phyloP scores from a whole-genome alignment of 179 eudicot species.

The Beta macrorhiza region DNA sequence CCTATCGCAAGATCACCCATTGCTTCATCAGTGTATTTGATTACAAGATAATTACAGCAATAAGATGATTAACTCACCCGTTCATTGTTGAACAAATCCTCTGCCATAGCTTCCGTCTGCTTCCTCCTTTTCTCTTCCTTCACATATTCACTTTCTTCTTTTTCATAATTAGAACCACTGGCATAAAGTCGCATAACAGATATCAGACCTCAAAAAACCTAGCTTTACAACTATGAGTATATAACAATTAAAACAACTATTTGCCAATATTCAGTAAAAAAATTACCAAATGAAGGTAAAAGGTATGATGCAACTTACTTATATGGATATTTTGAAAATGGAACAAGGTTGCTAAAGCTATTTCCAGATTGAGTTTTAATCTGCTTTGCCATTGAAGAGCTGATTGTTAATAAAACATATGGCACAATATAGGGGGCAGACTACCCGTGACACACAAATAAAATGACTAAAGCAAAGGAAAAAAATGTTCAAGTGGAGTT shows the following conservation, averaged over 20 bases:
- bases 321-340: conserved; percentile 77
- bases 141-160: conserved; percentile 57
- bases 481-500: not conserved
- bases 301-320: conserved; percentile 44
- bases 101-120: conserved; percentile 89
- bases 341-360: conserved; percentile 72
- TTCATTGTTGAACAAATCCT: conserved; percentile 76
- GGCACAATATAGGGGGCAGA: not conserved
- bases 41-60: not conserved
- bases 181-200: conserved; percentile 21
- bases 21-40: not conserved
- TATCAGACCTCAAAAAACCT: conserved; percentile 1
- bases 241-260: conserved; percentile 1
- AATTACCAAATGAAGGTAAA: not conserved
- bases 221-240: not conserved
- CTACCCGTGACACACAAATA: not conserved
- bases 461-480: not conserved
- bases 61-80: conserved; percentile 41
- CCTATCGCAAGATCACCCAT: conserved; percentile 38
- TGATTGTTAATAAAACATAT: conserved; percentile 12
- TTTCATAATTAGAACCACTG: conserved; percentile 80
- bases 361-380: conserved; percentile 60
- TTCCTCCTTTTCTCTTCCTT: conserved; percentile 86
- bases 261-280: not conserved
- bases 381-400: conserved; percentile 40